Percentiles rank a stretch among this genome's conserved stretches.
Conservation (phyloP, 176 grass and related monocot species). For the Oryza officinalis region DNA sequence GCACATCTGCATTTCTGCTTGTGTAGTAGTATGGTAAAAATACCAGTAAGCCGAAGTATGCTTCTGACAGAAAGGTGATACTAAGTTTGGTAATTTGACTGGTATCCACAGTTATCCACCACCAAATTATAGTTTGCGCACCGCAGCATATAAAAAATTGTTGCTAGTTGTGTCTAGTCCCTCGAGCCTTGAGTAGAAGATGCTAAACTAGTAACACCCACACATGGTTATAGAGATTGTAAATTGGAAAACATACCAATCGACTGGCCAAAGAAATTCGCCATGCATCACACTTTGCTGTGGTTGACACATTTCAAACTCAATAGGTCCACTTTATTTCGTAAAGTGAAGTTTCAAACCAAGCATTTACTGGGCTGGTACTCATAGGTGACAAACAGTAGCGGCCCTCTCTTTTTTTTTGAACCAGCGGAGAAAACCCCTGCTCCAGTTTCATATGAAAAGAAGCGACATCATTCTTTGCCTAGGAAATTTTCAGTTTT, state of each 20-base stretch:
- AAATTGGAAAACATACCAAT: neutral
- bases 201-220: neutral
- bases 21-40: neutral
- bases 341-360: neutral
- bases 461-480: neutral
- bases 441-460: neutral
- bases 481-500: neutral
- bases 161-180: neutral
- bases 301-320: neutral
- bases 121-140: neutral
- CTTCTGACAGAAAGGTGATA: neutral
- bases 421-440: neutral
- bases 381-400: conserved; percentile 1
- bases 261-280: neutral
- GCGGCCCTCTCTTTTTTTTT: neutral
- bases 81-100: neutral
- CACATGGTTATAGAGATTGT: neutral
- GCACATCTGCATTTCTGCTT: neutral
- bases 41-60: neutral
- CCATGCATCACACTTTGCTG: neutral
- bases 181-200: neutral
- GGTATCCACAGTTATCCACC: neutral
- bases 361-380: neutral
- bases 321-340: neutral
- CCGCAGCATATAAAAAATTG: neutral